Evolutionary conservation across 225 moss, liverwort and hornwort species (phyloP), one percentile per base, ranked within the genome.

Genomic region (Antitrichia curtipendula): DNA sequence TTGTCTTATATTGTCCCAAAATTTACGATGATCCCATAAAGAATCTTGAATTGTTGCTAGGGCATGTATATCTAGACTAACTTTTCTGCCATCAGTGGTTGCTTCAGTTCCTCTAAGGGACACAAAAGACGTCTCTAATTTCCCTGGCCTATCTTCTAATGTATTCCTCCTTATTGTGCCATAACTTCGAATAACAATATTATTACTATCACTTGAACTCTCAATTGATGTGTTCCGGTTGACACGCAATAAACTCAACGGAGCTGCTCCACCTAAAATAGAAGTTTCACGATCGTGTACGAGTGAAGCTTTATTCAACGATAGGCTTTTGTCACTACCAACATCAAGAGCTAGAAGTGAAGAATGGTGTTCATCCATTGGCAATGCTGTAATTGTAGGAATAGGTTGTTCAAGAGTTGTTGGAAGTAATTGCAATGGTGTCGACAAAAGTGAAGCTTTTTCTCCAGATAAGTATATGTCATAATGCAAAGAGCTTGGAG

Each of bases 241-340:
- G 57, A 84, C 75, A 75, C 89, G 96, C 75, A 97, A 87, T 61
- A 98, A 92, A 90, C 98, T 98, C 75, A 98, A 89, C 10, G 98
- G 98, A 32, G 91, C 86, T 86, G 88, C 86, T 19, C 91, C 91
- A 50, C 87, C 91, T 88, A 93, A 84, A 47, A 89, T 83, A 36
- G 91, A 90, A 80, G 82, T 63, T 58, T 86, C 89, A 2, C 82
- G 87, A 24, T 90, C 85, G 1, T 88, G 82, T 36, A 69, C 68
- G 1, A 83, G 70, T 66, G 84, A 87, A 76, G 65, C 54, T 79
- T 70, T 88, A 31, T 82, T 90, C 54, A 90, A 65, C 10, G 87
- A 85, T 59, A 80, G 82, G 24, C 4, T 88, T 75, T 92, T 88
- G 12, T 92, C 88, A 0, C 86, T 78, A n/a, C 58, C 15, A 7